Evolutionary conservation across 345 rosid species (phyloP).

Genomic region (Arabidopsis thaliana): DNA sequence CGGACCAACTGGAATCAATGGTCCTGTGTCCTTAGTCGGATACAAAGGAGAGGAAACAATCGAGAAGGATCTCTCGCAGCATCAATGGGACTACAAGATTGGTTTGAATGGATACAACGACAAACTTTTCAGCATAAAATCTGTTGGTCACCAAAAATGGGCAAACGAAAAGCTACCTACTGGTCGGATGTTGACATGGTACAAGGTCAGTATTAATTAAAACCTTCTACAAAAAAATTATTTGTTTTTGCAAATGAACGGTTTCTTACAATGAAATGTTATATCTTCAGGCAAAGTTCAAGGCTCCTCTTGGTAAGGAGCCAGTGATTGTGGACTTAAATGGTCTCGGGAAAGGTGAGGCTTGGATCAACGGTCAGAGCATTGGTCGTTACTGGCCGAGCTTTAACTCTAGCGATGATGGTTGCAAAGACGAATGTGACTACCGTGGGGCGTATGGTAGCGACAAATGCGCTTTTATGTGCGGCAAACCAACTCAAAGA

Average conservation of each 20-base stretch:
- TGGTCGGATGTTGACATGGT: slow-evolving; percentile 56
- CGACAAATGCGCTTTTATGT: slow-evolving; percentile 50
- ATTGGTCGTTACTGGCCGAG: slow-evolving; percentile 78
- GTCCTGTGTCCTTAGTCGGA: slow-evolving; percentile 45
- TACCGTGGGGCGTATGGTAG: slow-evolving; percentile 52
- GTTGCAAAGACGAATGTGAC: slow-evolving; percentile 55
- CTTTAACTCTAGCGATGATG: slow-evolving; percentile 40
- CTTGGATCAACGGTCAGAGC: slow-evolving; percentile 76
- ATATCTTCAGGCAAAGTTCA: slow-evolving; percentile 53
- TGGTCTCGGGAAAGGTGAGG: slow-evolving; percentile 75
- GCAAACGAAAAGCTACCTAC: slow-evolving; percentile 41
- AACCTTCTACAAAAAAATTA: not conserved
- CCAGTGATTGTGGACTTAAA: slow-evolving; percentile 71
- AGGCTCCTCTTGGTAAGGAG: slow-evolving; percentile 59
- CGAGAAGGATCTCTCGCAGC: slow-evolving; percentile 44
- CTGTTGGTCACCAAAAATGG: slow-evolving; percentile 38
- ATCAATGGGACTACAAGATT: slow-evolving; percentile 61
- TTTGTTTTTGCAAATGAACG: not conserved
- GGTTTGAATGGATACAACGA: slow-evolving; percentile 55
- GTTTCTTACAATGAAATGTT: slow-evolving; percentile 16
- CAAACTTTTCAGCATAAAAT: slow-evolving; percentile 29
- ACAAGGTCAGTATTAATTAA: slow-evolving; percentile 54
- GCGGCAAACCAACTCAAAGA: slow-evolving; percentile 67
- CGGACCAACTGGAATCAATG: slow-evolving; percentile 43
- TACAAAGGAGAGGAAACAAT: slow-evolving; percentile 42